Percentiles rank a stretch among this genome's conserved stretches.
These are phyloP conservation scores for Farysia itapuensis DNA, from an alignment of 1,284 basidiomycete genomes.

Conservation along the genomic window DNA sequence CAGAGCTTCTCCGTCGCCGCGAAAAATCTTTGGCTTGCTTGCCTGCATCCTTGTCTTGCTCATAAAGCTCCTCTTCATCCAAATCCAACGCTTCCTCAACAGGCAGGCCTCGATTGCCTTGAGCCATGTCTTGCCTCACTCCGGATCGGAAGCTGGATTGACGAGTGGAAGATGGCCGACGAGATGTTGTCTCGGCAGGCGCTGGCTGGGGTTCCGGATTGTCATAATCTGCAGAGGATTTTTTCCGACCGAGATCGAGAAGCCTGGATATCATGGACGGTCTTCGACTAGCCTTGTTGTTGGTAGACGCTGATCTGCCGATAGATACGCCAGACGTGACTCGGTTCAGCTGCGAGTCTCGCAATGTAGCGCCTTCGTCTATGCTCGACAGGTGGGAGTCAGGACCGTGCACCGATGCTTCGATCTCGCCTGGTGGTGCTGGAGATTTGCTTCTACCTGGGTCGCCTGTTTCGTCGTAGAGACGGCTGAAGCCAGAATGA, in stretches of 20 bases:
- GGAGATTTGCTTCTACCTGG: too few relatives aligned
- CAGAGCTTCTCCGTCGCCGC: conserved; percentile 26
- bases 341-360: too few relatives aligned
- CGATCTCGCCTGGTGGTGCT: not conserved
- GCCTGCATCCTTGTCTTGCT: not conserved
- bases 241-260: conserved; percentile 29
- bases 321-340: too few relatives aligned
- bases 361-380: too few relatives aligned
- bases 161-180: not conserved
- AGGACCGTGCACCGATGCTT: too few relatives aligned
- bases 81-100: conserved; percentile 43
- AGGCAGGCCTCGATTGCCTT: too few relatives aligned
- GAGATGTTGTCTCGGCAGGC: conserved; percentile 5
- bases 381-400: too few relatives aligned
- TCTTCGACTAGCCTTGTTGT: conserved; percentile 15
- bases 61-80: conserved; percentile 16
- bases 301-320: too few relatives aligned
- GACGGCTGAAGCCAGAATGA: conserved; percentile 4
- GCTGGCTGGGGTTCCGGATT: conserved; percentile 3
- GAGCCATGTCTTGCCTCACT: conserved; percentile 5
- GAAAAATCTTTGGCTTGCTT: not conserved
- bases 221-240: conserved; percentile 17
- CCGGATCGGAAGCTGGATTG: conserved; percentile 15
- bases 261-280: conserved; percentile 35
- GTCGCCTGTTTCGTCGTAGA: too few relatives aligned